Evolutionary conservation across 1,284 basidiomycete species (phyloP), one percentile per base, ranked within the genome.

Genomic region (Trichosporon sp.): DNA sequence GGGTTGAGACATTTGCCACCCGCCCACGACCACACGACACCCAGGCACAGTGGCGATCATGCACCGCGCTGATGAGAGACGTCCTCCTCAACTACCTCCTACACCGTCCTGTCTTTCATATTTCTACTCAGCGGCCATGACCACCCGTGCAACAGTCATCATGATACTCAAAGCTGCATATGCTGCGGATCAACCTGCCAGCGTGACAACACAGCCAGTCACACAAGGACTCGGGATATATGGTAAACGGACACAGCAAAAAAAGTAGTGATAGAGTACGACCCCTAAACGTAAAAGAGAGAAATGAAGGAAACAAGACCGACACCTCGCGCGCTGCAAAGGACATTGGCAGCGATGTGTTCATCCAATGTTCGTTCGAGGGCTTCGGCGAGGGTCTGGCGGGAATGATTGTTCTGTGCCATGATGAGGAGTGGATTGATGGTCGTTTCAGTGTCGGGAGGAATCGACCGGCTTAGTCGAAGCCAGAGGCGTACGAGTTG

Each of bases 401-500:
- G n/a, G 32, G 64, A 23, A 21, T 23, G 31, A 25, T 23, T 51
- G 64, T 31, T 65, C 64, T 35, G 47, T 65, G 64, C 64, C 32
- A 56, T 51, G 32, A 53, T 23, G 64, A 65, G 8, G 23, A 35
- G 11, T 21, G 34, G 8, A 34, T n/a, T 15, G 21, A 34, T 27
- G 34, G 23, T n/a, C n/a, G n/a, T 32, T 27, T 21, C 32, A 15
- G 6, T 23, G 60, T 18, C 15, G 18, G 32, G 32, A 32, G 32
- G 12, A 29, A n/a, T 27, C 25, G 29, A 21, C 51, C 9, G 15
- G 62, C 69, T 66, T 70, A 68, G n/a, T 53, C 56, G 56, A 60
- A 62, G n/a, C 29, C 21, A 53, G 15, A 3, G 58, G 65, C 34
- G 68, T 72, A 72, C 79, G 78, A 81, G 25, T 56, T 65, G 64